Conservation (phyloP, 768 basidiomycete genomes). For the Lentinula sp. region DNA sequence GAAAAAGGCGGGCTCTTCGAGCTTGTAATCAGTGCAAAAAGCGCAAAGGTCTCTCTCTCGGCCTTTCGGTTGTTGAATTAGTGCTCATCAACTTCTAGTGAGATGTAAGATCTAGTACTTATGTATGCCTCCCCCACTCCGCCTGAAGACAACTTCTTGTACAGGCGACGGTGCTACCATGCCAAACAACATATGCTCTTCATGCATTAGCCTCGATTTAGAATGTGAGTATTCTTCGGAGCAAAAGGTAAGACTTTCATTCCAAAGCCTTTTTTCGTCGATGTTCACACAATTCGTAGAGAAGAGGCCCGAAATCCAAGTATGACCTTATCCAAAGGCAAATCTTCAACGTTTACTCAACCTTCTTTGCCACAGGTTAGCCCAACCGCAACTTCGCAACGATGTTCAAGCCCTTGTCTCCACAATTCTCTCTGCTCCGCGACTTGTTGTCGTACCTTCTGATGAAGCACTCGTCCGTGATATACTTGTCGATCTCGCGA, state of each 20-base stretch:
- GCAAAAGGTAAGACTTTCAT: background rate
- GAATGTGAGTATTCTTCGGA: background rate
- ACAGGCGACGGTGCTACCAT: background rate
- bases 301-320: background rate
- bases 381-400: background rate
- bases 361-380: background rate
- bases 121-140: background rate
- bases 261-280: background rate
- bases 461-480: constrained; percentile 13
- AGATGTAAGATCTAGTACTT: background rate
- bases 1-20: background rate
- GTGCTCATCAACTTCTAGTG: background rate
- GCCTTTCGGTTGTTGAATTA: background rate
- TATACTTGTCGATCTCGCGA: constrained; percentile 16
- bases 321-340: background rate
- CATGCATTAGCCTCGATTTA: background rate
- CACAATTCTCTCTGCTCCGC: constrained; percentile 24
- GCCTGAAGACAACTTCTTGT: background rate
- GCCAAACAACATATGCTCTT: background rate
- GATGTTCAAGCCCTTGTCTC: constrained; percentile 21
- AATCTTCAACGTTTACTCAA: background rate
- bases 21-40: background rate
- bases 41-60: background rate
- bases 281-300: background rate
- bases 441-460: constrained; percentile 21